Percentiles rank a stretch among this genome's conserved stretches.
Evolutionary conservation across 192 early-diverging fungal genomes (phyloP).

Genomic region (Pilaira anomala): DNA sequence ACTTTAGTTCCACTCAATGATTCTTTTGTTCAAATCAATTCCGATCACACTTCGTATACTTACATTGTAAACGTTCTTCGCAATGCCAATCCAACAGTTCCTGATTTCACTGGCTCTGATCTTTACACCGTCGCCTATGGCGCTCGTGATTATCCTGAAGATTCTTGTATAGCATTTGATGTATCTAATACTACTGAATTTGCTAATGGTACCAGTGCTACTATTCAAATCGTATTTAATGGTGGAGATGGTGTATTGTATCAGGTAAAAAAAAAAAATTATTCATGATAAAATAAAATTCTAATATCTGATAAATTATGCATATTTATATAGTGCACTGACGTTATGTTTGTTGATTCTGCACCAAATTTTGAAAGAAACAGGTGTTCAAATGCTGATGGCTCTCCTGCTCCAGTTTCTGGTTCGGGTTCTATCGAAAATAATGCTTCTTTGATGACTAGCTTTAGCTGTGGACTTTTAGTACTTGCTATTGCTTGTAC

Average conservation of each 20-base stretch:
- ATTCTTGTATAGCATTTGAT: constrained; percentile 40
- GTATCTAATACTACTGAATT: constrained; percentile 28
- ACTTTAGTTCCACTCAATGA: constrained; percentile 42
- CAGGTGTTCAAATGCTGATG: constrained; percentile 24
- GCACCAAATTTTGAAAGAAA: constrained; percentile 19
- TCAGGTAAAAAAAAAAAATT: constrained; percentile 26
- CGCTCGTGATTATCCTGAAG: constrained; percentile 32
- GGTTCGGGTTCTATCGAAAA: not conserved
- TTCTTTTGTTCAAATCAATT: constrained; percentile 44
- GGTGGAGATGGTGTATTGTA: constrained; percentile 51
- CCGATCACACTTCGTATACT: constrained; percentile 37
- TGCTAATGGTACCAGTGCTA: constrained; percentile 46
- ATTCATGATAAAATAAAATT: not conserved
- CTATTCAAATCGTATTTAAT: constrained; percentile 52
- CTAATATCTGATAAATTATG: not conserved
- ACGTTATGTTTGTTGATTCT: constrained; percentile 15
- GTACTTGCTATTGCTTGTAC: not conserved
- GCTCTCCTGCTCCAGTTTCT: constrained; percentile 5
- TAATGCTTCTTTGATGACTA: not conserved
- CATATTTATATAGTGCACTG: constrained; percentile 23
- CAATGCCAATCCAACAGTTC: constrained; percentile 39
- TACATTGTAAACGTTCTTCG: constrained; percentile 41
- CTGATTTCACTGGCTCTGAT: constrained; percentile 37
- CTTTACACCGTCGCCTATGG: constrained; percentile 15
- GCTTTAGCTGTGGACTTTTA: not conserved